phyloP scores from a whole-genome alignment of 2,329 filamentous ascomycete genomes.

The Helminthosporium solani region DNA sequence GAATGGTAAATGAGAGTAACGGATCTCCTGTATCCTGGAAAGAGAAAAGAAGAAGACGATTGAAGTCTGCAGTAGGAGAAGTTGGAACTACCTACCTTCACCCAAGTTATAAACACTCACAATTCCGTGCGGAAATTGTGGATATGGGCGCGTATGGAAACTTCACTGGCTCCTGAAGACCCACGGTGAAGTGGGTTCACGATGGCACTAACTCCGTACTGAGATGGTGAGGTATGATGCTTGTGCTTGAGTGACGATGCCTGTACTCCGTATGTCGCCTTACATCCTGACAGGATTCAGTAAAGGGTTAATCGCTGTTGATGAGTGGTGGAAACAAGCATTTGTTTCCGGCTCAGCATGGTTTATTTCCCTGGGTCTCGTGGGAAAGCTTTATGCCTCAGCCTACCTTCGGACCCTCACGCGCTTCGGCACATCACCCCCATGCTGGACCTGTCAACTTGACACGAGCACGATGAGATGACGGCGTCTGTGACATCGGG shows the following conservation, averaged over 20 bases:
- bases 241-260: conserved; percentile 5
- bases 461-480: background rate
- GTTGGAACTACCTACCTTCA: background rate
- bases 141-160: conserved; percentile 2
- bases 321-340: conserved; percentile 2
- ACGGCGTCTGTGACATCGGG: background rate
- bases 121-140: background rate
- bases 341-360: background rate
- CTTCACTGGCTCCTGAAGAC: conserved; percentile 4
- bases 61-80: conserved; percentile 1
- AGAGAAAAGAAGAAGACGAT: conserved; percentile 4
- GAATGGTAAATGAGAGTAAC: conserved; percentile 19
- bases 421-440: background rate
- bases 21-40: conserved; percentile 10
- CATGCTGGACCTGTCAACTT: conserved; percentile 6
- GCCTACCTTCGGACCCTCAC: background rate
- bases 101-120: conserved; percentile 3
- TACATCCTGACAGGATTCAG: background rate
- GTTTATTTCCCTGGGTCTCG: background rate
- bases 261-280: conserved; percentile 6
- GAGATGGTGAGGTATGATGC: conserved; percentile 5
- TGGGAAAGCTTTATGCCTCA: conserved; percentile 5
- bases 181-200: conserved; percentile 1
- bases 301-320: background rate
- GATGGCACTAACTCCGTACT: conserved; percentile 4